Base-by-base conservation (phyloP, 148 eudicot species). In the Rhododendron vialii region DNA sequence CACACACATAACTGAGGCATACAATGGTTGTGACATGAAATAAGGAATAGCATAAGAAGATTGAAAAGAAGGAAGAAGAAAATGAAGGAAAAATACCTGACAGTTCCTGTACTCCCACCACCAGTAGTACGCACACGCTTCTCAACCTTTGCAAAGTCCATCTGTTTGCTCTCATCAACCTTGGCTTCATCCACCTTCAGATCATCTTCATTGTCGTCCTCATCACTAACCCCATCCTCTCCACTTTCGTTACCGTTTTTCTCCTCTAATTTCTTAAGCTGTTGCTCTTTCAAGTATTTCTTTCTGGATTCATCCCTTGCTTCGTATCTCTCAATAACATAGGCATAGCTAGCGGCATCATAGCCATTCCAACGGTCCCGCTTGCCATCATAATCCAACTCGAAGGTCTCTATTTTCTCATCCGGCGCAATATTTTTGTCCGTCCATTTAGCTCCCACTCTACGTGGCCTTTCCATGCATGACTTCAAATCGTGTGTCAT, bases 41-140 rank as follows among this genome's bases (percentile, higher is more conserved):
- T 71, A 22, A 80, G 8, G 35, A 14, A 2, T 41, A 14, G 78
- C 47, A 77, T 10, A 80, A 28, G 3, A 28, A 79, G 50, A 82
- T n/a, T 15, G 38, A 9, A 18, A 28, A 3, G 38, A n/a, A 36
- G 15, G 61, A 14, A 35, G 67, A 22, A 36, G 38, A 18, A 20
- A 71, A 71, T 12, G 41, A 36, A 9, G 12, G 71, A 85, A 9
- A 18, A 84, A 88, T 87, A 93, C 98, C 98, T 93, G 28, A 96
- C 99, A 84, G 98, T 96, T 84, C 99, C 99, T 3, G 99, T 96
- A 82, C 98, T 95, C 18, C 99, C 99, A 92, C 99, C 99, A 85
- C 99, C 99, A 9, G 98, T 96, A 4, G 99, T 96, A 67, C 99
- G 98, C 83, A 96, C 99, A 92, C 98, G 98, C 91, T 96, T 96